Conservation (phyloP, 495 filamentous ascomycete genomes). For the Neurospora intermedia region DNA sequence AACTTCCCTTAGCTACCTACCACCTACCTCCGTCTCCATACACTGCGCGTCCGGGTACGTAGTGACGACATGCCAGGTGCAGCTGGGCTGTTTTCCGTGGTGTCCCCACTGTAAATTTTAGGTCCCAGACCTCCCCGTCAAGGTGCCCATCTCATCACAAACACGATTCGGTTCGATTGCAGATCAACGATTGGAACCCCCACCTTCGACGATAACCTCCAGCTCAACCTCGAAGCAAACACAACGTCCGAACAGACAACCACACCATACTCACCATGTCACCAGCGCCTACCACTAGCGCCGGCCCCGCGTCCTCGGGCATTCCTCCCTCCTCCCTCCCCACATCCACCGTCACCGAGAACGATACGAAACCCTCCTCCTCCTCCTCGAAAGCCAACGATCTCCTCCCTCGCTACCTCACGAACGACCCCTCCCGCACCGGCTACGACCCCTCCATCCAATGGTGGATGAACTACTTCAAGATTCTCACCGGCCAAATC, state of each 20-base stretch:
- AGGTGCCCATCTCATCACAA: not conserved
- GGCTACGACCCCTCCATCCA: slow-evolving; percentile 52
- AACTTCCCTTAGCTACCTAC: too few relatives aligned
- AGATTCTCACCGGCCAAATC: slow-evolving; percentile 59
- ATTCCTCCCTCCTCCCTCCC: slow-evolving; percentile 2
- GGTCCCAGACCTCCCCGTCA: not conserved
- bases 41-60: too few relatives aligned
- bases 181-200: not conserved
- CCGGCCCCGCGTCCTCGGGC: not conserved
- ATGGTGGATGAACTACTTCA: slow-evolving; percentile 72
- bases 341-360: slow-evolving; percentile 1
- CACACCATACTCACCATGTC: not conserved
- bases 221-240: not conserved
- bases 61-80: not conserved
- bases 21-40: too few relatives aligned
- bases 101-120: not conserved
- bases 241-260: not conserved
- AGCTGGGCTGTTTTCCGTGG: not conserved
- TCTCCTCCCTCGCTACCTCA: slow-evolving; percentile 19
- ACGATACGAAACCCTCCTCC: slow-evolving; percentile 2
- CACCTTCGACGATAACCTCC: not conserved
- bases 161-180: not conserved
- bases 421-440: slow-evolving; percentile 40
- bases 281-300: slow-evolving; percentile 1
- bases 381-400: not conserved